Evolutionary conservation across 2,329 filamentous ascomycete genomes (phyloP).

Genomic region (Aspergillus aculeatus): DNA sequence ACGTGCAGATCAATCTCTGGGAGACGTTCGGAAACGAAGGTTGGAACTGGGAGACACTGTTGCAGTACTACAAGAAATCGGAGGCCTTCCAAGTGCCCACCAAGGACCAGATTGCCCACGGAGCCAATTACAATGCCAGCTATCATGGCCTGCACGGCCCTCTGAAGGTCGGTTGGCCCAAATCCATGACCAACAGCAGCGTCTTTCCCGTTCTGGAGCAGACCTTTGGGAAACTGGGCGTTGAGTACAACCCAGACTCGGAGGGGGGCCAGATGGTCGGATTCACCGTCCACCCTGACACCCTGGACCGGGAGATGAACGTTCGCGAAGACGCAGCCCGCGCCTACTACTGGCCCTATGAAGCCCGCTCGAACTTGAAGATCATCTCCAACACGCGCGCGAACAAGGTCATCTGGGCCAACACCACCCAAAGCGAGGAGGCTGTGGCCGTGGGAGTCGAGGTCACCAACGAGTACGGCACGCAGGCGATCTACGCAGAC

Average conservation of each 20-base stretch:
- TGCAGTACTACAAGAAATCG: slow-evolving; percentile 34
- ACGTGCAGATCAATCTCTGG: slow-evolving; percentile 42
- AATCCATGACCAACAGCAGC: slow-evolving; percentile 22
- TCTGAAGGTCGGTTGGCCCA: slow-evolving; percentile 30
- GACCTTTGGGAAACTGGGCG: slow-evolving; percentile 39
- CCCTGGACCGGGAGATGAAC: slow-evolving; percentile 38
- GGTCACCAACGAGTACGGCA: slow-evolving; percentile 25
- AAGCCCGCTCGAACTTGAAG: slow-evolving; percentile 44
- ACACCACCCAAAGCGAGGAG: slow-evolving; percentile 15
- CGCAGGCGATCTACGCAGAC: slow-evolving; percentile 26
- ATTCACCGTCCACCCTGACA: slow-evolving; percentile 44
- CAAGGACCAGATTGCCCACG: slow-evolving; percentile 20
- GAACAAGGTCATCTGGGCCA: slow-evolving; percentile 42
- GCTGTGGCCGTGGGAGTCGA: slow-evolving; percentile 31
- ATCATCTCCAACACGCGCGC: slow-evolving; percentile 46
- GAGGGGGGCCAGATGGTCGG: slow-evolving; percentile 49
- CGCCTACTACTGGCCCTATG: slow-evolving; percentile 49
- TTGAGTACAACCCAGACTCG: slow-evolving; percentile 44
- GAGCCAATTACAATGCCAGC: slow-evolving; percentile 28
- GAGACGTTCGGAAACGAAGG: slow-evolving; percentile 32
- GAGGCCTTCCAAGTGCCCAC: slow-evolving; percentile 29
- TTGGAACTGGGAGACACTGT: slow-evolving; percentile 34
- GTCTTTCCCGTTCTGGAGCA: slow-evolving; percentile 35
- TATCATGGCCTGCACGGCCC: slow-evolving; percentile 32
- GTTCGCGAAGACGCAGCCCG: slow-evolving; percentile 50